Evolutionary conservation across 2,329 filamentous ascomycete species (phyloP).

Genomic region (Botryotinia convoluta): DNA sequence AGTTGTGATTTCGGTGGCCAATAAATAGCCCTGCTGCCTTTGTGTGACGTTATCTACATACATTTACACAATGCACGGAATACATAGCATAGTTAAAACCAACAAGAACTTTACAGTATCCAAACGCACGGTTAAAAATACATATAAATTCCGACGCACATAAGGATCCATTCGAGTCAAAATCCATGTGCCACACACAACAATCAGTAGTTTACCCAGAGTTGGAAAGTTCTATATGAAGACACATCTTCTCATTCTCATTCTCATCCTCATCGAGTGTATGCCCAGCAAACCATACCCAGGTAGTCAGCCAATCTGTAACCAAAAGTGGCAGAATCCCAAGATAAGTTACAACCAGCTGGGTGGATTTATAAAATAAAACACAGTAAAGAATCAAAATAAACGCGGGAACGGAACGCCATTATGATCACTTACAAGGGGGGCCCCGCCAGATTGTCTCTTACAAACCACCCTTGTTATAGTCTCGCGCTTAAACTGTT

Average conservation of each 20-base stretch:
- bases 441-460: conserved; percentile 3
- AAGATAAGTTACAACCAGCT: background rate
- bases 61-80: background rate
- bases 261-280: background rate
- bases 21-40: background rate
- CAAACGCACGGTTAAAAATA: background rate
- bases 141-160: background rate
- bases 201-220: background rate
- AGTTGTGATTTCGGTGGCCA: background rate
- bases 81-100: background rate
- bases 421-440: conserved; percentile 13
- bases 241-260: background rate
- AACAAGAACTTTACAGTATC: background rate
- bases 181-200: background rate
- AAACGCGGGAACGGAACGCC: conserved; percentile 2
- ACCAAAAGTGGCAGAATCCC: background rate
- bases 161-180: too few species aligned
- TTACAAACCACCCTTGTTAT: background rate
- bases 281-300: background rate
- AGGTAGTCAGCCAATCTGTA: background rate
- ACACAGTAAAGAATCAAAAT: background rate
- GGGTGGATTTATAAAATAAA: background rate
- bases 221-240: background rate
- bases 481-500: conserved; percentile 3
- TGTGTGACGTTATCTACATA: background rate